phyloP scores from a whole-genome alignment of 306 rosid species.

The Rubus parviflorus region DNA sequence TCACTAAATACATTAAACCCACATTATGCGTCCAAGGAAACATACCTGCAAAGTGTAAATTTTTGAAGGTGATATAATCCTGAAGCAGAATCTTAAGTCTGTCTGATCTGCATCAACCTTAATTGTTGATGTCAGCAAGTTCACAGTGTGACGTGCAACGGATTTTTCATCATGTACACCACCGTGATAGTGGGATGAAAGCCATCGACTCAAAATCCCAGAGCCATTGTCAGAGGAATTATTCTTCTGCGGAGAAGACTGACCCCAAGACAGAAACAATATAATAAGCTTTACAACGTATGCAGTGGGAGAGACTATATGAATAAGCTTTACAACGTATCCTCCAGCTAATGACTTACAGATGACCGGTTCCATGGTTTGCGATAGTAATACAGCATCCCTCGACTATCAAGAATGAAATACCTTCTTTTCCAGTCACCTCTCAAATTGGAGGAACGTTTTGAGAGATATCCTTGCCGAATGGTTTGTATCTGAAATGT shows the following conservation, averaged over 20 bases:
- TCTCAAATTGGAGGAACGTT: slow-evolving; percentile 81
- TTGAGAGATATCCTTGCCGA: slow-evolving; percentile 85
- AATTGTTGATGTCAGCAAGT: slow-evolving; percentile 76
- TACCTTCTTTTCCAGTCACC: slow-evolving; percentile 92
- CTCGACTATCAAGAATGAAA: slow-evolving; percentile 86
- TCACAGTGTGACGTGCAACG: slow-evolving; percentile 68
- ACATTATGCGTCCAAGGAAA: slow-evolving; percentile 6
- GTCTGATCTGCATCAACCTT: slow-evolving; percentile 80
- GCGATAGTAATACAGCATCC: slow-evolving; percentile 78
- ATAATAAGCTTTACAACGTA: slow-evolving; percentile 29
- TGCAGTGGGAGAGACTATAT: slow-evolving; percentile 20
- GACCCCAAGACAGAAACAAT: slow-evolving; percentile 49
- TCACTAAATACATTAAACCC: background rate
- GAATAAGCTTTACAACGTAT: slow-evolving; percentile 26
- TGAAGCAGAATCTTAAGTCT: slow-evolving; percentile 85
- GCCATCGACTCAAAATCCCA: slow-evolving; percentile 74
- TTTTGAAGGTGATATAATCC: slow-evolving; percentile 75
- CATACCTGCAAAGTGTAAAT: slow-evolving; percentile 77
- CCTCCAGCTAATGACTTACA: slow-evolving; percentile 54
- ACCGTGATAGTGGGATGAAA: slow-evolving; percentile 76
- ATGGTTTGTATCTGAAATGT: slow-evolving; percentile 66
- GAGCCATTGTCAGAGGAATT: slow-evolving; percentile 54
- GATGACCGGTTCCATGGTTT: slow-evolving; percentile 59
- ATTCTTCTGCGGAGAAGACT: slow-evolving; percentile 53
- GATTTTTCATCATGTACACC: slow-evolving; percentile 75